Base-by-base conservation (phyloP, 2,329 filamentous ascomycete species). In the Onygena corvina region DNA sequence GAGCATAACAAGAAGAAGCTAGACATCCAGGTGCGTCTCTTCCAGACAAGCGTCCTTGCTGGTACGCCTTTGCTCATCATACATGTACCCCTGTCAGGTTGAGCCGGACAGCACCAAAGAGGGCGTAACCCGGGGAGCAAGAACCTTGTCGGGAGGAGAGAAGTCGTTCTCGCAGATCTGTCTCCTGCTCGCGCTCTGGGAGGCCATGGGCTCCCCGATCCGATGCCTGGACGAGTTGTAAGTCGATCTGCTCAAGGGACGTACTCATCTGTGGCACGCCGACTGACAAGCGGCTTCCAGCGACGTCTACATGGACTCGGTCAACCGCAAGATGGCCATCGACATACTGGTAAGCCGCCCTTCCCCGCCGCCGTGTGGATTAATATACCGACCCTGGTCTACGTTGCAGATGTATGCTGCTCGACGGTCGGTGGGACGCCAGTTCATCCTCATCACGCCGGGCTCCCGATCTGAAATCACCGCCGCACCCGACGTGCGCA, bases 91-190 rank as follows among this genome's bases (percentile, higher is more conserved):
- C 30, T 18, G 18, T 3, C 25, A 75, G 70, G 75, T 82, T 49
- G 77, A 84, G 62, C 80, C 80, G 3, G 80, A 83, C 56, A 77
- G 76, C 44, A 92, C 84, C 18, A 81, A 76, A 56, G 81, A 76
- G 53, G 78, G 77, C 18, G 74, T 77, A 3, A 88, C 87, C 2
- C 79, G 90, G 46, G 84, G 85, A 60, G 90, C 92, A 20, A 94
- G 87, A 68, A 96, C 90, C 0, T 73, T 98, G 1, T 95, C 89
- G 6, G 92, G 92, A 48, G 92, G 92, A 25, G 92, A 98, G 64
- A 98, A 98, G 65, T 96, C 90, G 0, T 98, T 96, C 65, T 93
- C 89, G 2, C 94, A 90, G 3, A 93, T 96, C 52, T 98, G 92
- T 67, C 76, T 98, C 58, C 71, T 98, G 49, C 75, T 98, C 27